Percentiles rank a stretch among this genome's conserved stretches.
Conservation (phyloP, 352 stramenopile species). For the Lagenidium sp. region DNA sequence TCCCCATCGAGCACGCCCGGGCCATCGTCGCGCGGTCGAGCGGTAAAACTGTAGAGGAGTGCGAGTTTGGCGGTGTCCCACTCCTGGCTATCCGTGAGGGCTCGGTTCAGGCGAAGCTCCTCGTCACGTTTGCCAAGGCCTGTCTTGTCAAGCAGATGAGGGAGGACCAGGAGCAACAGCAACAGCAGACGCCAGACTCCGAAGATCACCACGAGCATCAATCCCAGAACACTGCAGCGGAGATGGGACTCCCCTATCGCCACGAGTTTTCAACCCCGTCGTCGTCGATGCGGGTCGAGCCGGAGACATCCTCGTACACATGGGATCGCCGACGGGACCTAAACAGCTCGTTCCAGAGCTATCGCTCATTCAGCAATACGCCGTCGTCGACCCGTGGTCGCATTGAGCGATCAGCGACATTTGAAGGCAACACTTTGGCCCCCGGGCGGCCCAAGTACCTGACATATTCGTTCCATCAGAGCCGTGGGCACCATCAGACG, state of each 20-base stretch:
- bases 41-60: slow-evolving; percentile 44
- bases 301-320: no score
- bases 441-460: slow-evolving; percentile 10
- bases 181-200: not conserved
- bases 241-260: no score
- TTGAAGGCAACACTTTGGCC: slow-evolving; percentile 10
- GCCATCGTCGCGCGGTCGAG: slow-evolving; percentile 46
- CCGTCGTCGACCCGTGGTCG: no score
- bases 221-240: no score
- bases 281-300: no score
- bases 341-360: no score
- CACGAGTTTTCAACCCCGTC: no score
- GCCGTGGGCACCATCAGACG: no score
- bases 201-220: no score
- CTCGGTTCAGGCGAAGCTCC: slow-evolving; percentile 51
- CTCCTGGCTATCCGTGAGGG: slow-evolving; percentile 54
- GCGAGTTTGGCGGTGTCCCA: slow-evolving; percentile 50
- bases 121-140: slow-evolving; percentile 66
- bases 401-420: slow-evolving; percentile 3
- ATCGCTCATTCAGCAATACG: no score
- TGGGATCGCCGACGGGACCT: no score
- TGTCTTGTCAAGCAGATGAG: slow-evolving; percentile 58
- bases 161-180: slow-evolving; percentile 10
- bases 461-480: slow-evolving; percentile 12
- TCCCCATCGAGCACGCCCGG: slow-evolving; percentile 12